These are phyloP conservation scores for Tetragonia tetragonoides DNA, from an alignment of 148 eudicot genomes.

Conservation along the genomic window DNA sequence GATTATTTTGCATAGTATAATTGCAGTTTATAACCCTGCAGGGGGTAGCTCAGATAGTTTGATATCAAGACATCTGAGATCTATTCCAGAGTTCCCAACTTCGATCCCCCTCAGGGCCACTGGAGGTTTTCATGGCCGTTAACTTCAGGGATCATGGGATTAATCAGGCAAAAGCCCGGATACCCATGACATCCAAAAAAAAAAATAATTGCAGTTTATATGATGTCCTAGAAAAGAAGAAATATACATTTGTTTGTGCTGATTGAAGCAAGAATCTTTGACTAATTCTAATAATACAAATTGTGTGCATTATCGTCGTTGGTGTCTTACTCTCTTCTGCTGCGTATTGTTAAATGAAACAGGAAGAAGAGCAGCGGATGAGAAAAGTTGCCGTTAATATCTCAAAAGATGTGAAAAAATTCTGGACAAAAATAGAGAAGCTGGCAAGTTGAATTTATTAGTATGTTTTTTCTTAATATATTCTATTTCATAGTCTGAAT, in stretches of 20 bases:
- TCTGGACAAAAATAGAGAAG: slow-evolving; percentile 98
- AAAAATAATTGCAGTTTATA: too few relatives aligned
- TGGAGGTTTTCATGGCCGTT: too few relatives aligned
- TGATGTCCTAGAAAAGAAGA: background rate
- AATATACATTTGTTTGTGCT: background rate
- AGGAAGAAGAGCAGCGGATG: slow-evolving; percentile 95
- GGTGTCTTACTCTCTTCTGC: slow-evolving; percentile 3
- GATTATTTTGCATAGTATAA: background rate
- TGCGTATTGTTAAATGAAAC: slow-evolving; percentile 23
- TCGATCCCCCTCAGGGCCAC: too few relatives aligned
- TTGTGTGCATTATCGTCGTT: background rate
- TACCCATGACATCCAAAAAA: too few relatives aligned
- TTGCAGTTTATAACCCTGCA: background rate
- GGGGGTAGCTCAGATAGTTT: too few relatives aligned
- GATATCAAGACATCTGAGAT: too few relatives aligned
- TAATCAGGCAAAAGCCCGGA: too few relatives aligned
- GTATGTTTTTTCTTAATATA: background rate
- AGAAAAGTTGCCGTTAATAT: slow-evolving; percentile 87
- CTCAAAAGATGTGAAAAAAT: slow-evolving; percentile 93
- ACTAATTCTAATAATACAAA: background rate
- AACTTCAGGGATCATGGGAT: too few relatives aligned
- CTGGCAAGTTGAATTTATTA: slow-evolving; percentile 58
- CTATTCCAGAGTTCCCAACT: too few relatives aligned
- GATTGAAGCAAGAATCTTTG: background rate
- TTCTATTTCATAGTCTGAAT: background rate